Evolutionary conservation across 257 asterid species (phyloP).

Genomic region (Jaltomata sinuosa): DNA sequence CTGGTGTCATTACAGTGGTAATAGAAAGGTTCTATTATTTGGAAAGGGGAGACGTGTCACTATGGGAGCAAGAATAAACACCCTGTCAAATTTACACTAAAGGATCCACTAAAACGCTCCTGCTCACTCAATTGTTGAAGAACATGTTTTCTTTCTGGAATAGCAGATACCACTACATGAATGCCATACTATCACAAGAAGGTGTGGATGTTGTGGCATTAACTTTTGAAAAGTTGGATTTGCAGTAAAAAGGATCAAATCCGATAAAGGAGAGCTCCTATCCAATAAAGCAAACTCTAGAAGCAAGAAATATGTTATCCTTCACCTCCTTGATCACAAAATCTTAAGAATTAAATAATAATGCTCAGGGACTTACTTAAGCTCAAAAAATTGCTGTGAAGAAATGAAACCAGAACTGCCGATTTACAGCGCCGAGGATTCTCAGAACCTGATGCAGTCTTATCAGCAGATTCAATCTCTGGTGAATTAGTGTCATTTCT

Average conservation of each 20-base stretch:
- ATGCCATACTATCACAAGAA: background rate
- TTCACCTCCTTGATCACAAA: background rate
- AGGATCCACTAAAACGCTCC: background rate
- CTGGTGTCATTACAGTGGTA: background rate
- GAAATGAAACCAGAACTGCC: constrained; percentile 44
- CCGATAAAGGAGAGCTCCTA: background rate
- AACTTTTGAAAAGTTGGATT: background rate
- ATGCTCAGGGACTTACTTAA: constrained; percentile 32
- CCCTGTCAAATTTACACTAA: background rate
- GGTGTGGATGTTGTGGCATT: background rate
- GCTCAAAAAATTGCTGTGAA: constrained; percentile 71
- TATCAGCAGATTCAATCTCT: constrained; percentile 12
- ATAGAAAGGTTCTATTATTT: background rate
- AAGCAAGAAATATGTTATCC: background rate
- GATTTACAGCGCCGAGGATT: constrained; percentile 20
- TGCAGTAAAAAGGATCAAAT: background rate
- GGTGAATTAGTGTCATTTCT: constrained; percentile 3
- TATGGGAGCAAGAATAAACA: background rate
- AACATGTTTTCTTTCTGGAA: background rate
- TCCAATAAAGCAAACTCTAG: background rate
- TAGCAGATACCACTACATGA: background rate
- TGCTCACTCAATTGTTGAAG: background rate
- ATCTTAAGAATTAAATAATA: background rate
- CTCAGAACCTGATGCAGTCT: constrained; percentile 10
- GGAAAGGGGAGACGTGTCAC: background rate